These are phyloP conservation scores for Hanseniaspora meyeri DNA, from an alignment of 805 yeast genomes.

Conservation along the genomic window DNA sequence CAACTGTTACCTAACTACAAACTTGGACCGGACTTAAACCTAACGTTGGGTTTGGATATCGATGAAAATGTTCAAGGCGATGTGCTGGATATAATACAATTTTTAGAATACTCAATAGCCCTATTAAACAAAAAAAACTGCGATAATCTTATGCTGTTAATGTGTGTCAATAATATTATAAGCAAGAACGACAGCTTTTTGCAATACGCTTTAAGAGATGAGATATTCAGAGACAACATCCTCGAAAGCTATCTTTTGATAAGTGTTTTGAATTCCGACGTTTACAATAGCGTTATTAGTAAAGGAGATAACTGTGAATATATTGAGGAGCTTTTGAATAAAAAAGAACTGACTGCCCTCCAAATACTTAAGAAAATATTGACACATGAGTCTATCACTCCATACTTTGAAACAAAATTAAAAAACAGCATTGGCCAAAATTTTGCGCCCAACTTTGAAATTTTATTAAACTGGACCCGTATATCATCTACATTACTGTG, in stretches of 20 bases:
- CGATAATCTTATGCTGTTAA: neutral
- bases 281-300: neutral
- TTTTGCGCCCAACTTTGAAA: conserved; percentile 1
- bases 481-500: conserved; percentile 28
- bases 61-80: neutral
- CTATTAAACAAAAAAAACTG: neutral
- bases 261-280: neutral
- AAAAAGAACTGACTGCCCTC: neutral
- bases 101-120: neutral
- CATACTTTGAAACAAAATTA: neutral
- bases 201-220: conserved; percentile 8
- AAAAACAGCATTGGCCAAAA: neutral
- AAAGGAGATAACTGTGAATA: neutral
- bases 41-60: neutral
- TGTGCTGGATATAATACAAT: neutral
- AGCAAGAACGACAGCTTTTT: conserved; percentile 11
- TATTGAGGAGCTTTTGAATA: neutral
- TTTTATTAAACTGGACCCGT: conserved; percentile 16
- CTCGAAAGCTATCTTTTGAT: neutral
- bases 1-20: neutral
- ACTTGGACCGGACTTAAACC: neutral
- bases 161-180: conserved; percentile 5
- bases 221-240: neutral
- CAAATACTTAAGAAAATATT: neutral
- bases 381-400: conserved; percentile 9